These are phyloP conservation scores for Aureobasidium sp. DNA, from an alignment of 2,329 filamentous ascomycete species.

Conservation along the genomic window DNA sequence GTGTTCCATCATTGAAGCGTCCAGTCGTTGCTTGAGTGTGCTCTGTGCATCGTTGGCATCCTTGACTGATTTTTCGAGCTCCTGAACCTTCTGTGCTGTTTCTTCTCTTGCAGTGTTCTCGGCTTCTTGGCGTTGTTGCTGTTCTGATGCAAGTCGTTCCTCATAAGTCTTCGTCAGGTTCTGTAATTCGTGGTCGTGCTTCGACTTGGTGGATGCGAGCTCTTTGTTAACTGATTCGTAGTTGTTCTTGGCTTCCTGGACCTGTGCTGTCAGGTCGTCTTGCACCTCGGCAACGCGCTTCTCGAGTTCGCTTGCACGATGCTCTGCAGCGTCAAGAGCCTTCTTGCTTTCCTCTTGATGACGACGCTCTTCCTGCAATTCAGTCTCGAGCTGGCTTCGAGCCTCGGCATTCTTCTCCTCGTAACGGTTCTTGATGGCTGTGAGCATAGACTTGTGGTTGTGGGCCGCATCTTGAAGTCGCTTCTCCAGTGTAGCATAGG, in stretches of 20 bases:
- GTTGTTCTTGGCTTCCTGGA: not conserved
- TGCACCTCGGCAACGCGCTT: slow-evolving; percentile 1
- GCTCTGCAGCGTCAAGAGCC: not conserved
- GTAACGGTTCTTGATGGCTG: slow-evolving; percentile 10
- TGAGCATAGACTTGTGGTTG: slow-evolving; percentile 8
- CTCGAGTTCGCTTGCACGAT: not conserved
- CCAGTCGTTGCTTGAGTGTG: slow-evolving; percentile 8
- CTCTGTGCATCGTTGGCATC: not conserved
- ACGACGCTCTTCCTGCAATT: slow-evolving; percentile 3
- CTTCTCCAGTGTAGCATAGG: slow-evolving; percentile 7
- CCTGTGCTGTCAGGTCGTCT: not conserved
- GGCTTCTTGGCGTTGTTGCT: slow-evolving; percentile 2
- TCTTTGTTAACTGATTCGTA: not conserved
- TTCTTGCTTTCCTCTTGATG: not conserved
- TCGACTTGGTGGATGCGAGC: not conserved
- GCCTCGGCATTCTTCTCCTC: slow-evolving; percentile 13
- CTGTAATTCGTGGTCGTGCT: slow-evolving; percentile 7
- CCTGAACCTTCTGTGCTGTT: not conserved
- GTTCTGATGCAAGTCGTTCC: not conserved
- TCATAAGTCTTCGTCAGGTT: not conserved
- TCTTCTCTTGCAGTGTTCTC: not conserved
- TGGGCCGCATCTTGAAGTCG: slow-evolving; percentile 5
- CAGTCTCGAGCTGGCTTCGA: not conserved
- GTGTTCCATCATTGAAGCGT: slow-evolving; percentile 12
- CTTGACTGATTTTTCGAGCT: not conserved